These are phyloP conservation scores for Steccherinum ochraceum DNA, from an alignment of 768 basidiomycete species.

Conservation along the genomic window DNA sequence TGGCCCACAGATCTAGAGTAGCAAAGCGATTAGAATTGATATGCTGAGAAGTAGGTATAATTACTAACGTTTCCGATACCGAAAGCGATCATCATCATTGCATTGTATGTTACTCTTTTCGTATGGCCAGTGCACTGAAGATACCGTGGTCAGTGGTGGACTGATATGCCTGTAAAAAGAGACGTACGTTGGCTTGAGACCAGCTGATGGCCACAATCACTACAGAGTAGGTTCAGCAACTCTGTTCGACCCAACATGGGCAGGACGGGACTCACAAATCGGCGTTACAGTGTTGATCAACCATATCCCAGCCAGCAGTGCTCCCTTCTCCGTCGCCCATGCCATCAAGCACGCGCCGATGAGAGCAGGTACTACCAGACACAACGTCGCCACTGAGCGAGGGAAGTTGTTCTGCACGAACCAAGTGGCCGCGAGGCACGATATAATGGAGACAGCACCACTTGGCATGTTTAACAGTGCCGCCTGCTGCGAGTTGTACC, in stretches of 20 bases:
- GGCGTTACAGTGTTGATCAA: conserved; percentile 3
- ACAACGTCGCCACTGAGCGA: neutral
- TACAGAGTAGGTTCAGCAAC: neutral
- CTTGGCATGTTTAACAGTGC: neutral
- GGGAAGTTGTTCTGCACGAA: neutral
- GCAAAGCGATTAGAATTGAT: neutral
- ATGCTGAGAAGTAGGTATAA: neutral
- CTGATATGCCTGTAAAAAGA: neutral
- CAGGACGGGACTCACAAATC: neutral
- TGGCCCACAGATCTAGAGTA: conserved; percentile 1
- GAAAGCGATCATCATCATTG: conserved; percentile 1
- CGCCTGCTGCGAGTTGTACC: neutral
- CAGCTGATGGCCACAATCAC: conserved; percentile 2
- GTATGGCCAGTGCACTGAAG: conserved; percentile 3
- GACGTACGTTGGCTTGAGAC: conserved; percentile 2
- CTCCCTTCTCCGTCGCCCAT: neutral
- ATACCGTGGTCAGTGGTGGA: neutral
- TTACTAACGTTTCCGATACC: conserved; percentile 1
- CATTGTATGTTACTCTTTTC: conserved; percentile 2
- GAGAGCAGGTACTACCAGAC: neutral
- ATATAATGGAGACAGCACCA: conserved; percentile 1
- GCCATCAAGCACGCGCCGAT: neutral
- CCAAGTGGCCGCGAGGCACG: neutral
- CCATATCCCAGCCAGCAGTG: conserved; percentile 1
- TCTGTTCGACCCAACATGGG: no score